Base-by-base conservation (phyloP, 352 stramenopile genomes). In the Phytophthora boehmeriae region DNA sequence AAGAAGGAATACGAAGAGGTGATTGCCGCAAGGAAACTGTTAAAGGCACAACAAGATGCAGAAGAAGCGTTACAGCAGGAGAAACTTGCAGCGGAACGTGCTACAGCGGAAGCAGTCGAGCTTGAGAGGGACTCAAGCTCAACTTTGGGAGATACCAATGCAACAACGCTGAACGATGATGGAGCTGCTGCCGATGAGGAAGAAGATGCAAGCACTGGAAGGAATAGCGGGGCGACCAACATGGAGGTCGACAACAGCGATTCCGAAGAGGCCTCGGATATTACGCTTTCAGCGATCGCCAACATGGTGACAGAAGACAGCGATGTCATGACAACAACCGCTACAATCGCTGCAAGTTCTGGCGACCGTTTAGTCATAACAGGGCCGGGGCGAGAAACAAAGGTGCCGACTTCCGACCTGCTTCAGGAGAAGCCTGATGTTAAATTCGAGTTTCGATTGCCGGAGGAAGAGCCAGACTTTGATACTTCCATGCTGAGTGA, bases 231-330 rank as follows among this genome's bases (percentile, higher is more conserved):
- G 47, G 54, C 66, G 8, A 86, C 78, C 2, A 92, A 80, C 51
- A 94, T 94, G 86, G 86, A 94, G 36, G 73, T 94, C 13, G 86
- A 94, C 49, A 88, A 85, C 49, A 94, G 86, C 54, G 86, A 94
- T 38, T 82, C 75, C 6, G 86, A 94, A 44, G 86, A 93, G 11
- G 74, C 82, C 36, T 68, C 83, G 0, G 84, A 90, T 60, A 87
- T 95, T 44, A 92, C 83, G 16, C 65, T 93, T 10, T 92, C 83
- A 5, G 83, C 83, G 14, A 93, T 93, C 50, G 86, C 86, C n/a
- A 89, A 93, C 54, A 95, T 95, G 85, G 85, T 91, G 23, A 85
- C 71, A 14, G 86, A 93, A 61, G 86, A 95, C 66, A 90, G 66
- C 23, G 83, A 90, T 47, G 81, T 89, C 8, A 75, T 85, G n/a